Conservation (phyloP, 1,284 basidiomycete genomes). For the Moesziomyces sp. region DNA sequence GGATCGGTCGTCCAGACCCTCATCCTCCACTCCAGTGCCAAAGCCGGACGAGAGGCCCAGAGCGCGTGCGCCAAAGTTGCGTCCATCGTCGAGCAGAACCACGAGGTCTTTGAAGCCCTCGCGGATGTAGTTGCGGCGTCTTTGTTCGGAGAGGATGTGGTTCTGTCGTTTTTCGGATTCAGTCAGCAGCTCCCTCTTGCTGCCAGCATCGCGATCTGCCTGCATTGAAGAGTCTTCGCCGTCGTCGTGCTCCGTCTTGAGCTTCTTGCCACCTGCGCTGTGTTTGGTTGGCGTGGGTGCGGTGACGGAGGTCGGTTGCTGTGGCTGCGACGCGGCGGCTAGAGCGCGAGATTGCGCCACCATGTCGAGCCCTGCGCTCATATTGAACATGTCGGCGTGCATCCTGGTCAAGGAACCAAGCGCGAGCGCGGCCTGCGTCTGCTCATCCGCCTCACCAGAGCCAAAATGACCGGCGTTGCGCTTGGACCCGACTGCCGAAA, state of each 20-base stretch:
- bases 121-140: conserved; percentile 64
- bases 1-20: conserved; percentile 62
- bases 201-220: conserved; percentile 13
- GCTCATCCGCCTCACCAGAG: conserved; percentile 33
- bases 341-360: conserved; percentile 2
- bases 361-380: conserved; percentile 44
- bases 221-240: conserved; percentile 10
- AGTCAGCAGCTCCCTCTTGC: conserved; percentile 54
- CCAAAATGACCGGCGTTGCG: conserved; percentile 39
- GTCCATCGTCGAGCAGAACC: conserved; percentile 61
- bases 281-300: neutral
- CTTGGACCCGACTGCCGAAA: conserved; percentile 40
- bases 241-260: conserved; percentile 54
- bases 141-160: conserved; percentile 64
- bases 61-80: conserved; percentile 63
- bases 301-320: conserved; percentile 10
- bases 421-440: conserved; percentile 43
- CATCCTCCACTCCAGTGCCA: conserved; percentile 66
- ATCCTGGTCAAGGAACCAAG: conserved; percentile 41
- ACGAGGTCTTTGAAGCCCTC: conserved; percentile 66
- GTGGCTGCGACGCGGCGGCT: conserved; percentile 9
- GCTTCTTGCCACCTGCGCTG: conserved; percentile 45
- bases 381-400: conserved; percentile 53
- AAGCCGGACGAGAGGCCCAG: conserved; percentile 62
- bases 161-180: conserved; percentile 63